A percentile compares a stretch with the other conserved stretches of the same genome.
phyloP scores from a whole-genome alignment of 2,329 filamentous ascomycete genomes.

The Dissoconium aciculare region DNA sequence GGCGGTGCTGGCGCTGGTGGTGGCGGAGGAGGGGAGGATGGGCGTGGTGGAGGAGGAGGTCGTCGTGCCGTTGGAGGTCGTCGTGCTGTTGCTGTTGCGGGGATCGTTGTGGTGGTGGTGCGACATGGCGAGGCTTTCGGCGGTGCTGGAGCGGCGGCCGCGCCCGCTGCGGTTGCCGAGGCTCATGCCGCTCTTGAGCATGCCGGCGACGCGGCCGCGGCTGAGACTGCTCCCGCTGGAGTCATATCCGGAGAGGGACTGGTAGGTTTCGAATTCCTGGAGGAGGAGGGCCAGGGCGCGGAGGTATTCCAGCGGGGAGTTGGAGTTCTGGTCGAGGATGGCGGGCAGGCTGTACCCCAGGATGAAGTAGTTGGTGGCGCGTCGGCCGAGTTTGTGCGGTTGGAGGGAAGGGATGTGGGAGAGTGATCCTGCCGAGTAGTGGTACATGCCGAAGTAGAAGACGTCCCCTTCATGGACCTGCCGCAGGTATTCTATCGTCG shows the following conservation, averaged over 20 bases:
- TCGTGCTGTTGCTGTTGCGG: background rate
- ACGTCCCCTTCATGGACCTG: constrained; percentile 88
- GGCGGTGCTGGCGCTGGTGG: background rate
- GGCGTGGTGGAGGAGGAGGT: background rate
- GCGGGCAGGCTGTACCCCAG: constrained; percentile 82
- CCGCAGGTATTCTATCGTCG: constrained; percentile 79
- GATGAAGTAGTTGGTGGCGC: constrained; percentile 85
- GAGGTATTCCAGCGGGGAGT: constrained; percentile 70
- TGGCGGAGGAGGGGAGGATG: background rate
- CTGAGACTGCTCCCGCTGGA: constrained; percentile 50
- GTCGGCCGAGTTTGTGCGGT: constrained; percentile 65
- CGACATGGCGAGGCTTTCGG: constrained; percentile 25
- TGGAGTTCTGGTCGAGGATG: constrained; percentile 74
- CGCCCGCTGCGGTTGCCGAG: constrained; percentile 16
- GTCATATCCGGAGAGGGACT: constrained; percentile 62
- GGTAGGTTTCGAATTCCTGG: constrained; percentile 85
- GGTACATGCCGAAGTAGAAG: constrained; percentile 96
- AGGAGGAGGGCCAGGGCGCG: constrained; percentile 73
- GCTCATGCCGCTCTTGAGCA: constrained; percentile 35
- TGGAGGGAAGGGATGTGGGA: constrained; percentile 75
- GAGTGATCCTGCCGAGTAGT: constrained; percentile 73
- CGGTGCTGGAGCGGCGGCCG: constrained; percentile 40
- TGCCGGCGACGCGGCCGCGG: constrained; percentile 52
- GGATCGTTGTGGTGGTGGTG: background rate
- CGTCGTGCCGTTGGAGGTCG: constrained; percentile 1